These are phyloP conservation scores for Cordyceps javanica DNA, from an alignment of 2,329 filamentous ascomycete species.

Conservation along the genomic window DNA sequence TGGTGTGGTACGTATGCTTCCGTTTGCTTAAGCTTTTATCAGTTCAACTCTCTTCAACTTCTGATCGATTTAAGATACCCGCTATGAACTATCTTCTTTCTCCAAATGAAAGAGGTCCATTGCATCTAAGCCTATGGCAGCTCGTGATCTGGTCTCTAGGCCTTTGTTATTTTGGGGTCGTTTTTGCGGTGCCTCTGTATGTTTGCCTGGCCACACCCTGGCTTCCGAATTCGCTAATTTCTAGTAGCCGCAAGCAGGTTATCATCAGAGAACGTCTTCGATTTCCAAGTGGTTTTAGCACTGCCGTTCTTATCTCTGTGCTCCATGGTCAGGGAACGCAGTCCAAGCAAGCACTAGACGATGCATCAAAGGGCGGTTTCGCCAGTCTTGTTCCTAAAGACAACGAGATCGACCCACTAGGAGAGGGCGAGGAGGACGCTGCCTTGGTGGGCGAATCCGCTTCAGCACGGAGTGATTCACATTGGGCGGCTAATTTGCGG, in stretches of 20 bases:
- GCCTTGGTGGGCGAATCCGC: constrained; percentile 27
- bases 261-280: constrained; percentile 88
- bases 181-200: constrained; percentile 86
- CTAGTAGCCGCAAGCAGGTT: constrained; percentile 65
- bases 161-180: constrained; percentile 91
- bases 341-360: constrained; percentile 28
- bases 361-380: constrained; percentile 33
- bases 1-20: constrained; percentile 56
- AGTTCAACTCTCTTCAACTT: background rate
- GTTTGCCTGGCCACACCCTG: background rate
- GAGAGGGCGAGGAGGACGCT: constrained; percentile 26
- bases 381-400: constrained; percentile 36
- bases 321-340: constrained; percentile 59
- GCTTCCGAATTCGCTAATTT: background rate
- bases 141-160: constrained; percentile 87
- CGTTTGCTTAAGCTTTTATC: background rate
- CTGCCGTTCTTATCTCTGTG: constrained; percentile 85
- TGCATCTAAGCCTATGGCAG: constrained; percentile 66
- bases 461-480: constrained; percentile 15
- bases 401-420: constrained; percentile 20
- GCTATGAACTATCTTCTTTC: constrained; percentile 82
- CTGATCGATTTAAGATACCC: constrained; percentile 51
- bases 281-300: constrained; percentile 94
- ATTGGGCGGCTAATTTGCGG: constrained; percentile 44
- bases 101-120: constrained; percentile 69